Evolutionary conservation across 2,329 filamentous ascomycete genomes (phyloP), one percentile per base, ranked within the genome.

Genomic region (Pyrenochaeta sp.): DNA sequence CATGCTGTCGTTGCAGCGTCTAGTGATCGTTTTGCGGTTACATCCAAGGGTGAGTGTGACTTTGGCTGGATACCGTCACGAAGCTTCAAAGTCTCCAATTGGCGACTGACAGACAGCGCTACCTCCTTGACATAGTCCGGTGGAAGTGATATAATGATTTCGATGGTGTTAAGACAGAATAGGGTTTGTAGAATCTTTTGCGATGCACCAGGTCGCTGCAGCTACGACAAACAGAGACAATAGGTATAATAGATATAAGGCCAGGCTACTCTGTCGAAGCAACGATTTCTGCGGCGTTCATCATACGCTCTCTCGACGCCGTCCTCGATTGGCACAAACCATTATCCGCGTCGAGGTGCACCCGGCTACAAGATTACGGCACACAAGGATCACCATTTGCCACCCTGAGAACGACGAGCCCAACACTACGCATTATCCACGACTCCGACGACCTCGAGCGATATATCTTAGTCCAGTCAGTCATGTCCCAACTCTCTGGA

Each of bases 361-460:
- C 36, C 36, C 10, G 13, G 4, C 15, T 39, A 39, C 13, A 2
- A 36, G 34, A 39, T 6, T 39, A 15, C 13, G 15, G 13, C 48
- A 46, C 24, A 34, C 25, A 55, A 7, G 36, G 36, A 39, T 19
- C 36, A 39, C 36, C 36, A 39, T 39, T 39, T 13, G 36, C 15
- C 36, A 39, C 15, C 15, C 36, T 19, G 5, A 2, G n/a, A 19
- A 36, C 22, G 12, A 50, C 34, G 34, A 39, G 25, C n/a, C 15
- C 24, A 12, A 5, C 1, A 47, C 25, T 24, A 24, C 28, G 36
- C n/a, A 28, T 57, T 32, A 68, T 58, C 48, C 56, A 19, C 65
- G 61, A 55, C 65, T 71, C 36, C 72, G 71, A 27, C 72, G 71
- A 24, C 73, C 74, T 53, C 69, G 73, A n/a, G 72, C 75, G 48